Conservation (phyloP, 179 eudicot genomes). For the Spergularia azorica region DNA sequence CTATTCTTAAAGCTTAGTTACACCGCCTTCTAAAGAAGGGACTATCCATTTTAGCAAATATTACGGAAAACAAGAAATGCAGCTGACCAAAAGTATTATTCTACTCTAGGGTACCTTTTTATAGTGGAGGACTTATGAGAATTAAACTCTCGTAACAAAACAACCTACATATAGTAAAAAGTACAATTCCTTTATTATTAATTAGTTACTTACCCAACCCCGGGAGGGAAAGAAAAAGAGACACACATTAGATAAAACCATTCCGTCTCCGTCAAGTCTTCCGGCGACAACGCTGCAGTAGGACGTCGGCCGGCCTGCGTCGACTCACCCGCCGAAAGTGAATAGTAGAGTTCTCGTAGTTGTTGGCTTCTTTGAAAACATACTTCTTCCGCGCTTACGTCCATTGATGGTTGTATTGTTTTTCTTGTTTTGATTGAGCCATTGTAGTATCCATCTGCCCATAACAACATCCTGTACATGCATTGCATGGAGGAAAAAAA, state of each 20-base stretch:
- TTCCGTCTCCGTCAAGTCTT: slow-evolving; percentile 82
- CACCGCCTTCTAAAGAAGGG: slow-evolving; percentile 11
- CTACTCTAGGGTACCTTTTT: slow-evolving; percentile 8
- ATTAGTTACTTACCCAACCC: slow-evolving; percentile 58
- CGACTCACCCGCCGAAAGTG: slow-evolving; percentile 63
- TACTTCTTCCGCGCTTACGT: slow-evolving; percentile 65
- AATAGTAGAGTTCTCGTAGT: slow-evolving; percentile 72
- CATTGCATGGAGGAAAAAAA: background rate
- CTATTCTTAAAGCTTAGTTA: slow-evolving; percentile 7
- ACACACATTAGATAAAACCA: slow-evolving; percentile 89
- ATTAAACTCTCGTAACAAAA: slow-evolving; percentile 20
- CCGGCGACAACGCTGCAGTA: slow-evolving; percentile 83
- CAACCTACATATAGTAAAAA: slow-evolving; percentile 16
- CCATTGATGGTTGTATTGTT: slow-evolving; percentile 64
- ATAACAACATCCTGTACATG: slow-evolving; percentile 50
- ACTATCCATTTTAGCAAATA: background rate
- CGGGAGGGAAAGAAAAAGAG: slow-evolving; percentile 81
- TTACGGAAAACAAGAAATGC: background rate
- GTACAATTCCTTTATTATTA: background rate
- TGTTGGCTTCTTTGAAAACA: slow-evolving; percentile 80
- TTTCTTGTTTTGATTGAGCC: slow-evolving; percentile 90
- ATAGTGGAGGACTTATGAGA: slow-evolving; percentile 11
- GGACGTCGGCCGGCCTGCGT: slow-evolving; percentile 53
- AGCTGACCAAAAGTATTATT: background rate
- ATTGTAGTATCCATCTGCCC: slow-evolving; percentile 91